A percentile compares a stretch with the other conserved stretches of the same genome.
These are phyloP conservation scores for Apium graveolens DNA, from an alignment of 129 eudicot species.

Conservation along the genomic window DNA sequence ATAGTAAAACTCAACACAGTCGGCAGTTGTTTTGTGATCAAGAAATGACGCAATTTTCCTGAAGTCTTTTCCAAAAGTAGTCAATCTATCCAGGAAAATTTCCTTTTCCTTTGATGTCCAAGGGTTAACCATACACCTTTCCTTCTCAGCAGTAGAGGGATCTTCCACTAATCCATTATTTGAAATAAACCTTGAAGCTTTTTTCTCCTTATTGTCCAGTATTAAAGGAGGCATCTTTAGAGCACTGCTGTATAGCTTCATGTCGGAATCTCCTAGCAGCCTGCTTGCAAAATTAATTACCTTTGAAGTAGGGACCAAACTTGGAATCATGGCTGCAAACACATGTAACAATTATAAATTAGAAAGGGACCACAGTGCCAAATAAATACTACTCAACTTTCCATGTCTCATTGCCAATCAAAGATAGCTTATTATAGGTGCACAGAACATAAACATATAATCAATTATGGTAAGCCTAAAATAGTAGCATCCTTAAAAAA, in stretches of 20 bases:
- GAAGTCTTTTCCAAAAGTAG: conserved; percentile 69
- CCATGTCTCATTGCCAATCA: neutral
- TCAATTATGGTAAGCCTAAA: neutral
- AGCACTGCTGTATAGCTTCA: conserved; percentile 32
- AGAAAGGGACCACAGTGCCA: neutral
- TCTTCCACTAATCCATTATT: conserved; percentile 67
- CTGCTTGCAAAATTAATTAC: conserved; percentile 35
- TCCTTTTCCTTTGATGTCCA: conserved; percentile 68
- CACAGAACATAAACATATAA: neutral
- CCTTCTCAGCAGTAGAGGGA: conserved; percentile 66
- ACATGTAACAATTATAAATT: neutral
- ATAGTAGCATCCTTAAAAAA: neutral
- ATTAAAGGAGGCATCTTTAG: conserved; percentile 78
- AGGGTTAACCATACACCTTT: conserved; percentile 53
- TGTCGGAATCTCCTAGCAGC: conserved; percentile 48
- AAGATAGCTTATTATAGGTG: neutral
- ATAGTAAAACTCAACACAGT: conserved; percentile 89
- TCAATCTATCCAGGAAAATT: conserved; percentile 48
- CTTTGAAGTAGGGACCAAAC: conserved; percentile 44
- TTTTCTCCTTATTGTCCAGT: conserved; percentile 56
- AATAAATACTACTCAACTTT: neutral
- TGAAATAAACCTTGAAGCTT: conserved; percentile 50
- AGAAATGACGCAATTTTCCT: conserved; percentile 67
- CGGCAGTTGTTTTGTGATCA: conserved; percentile 59
- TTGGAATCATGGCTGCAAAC: conserved; percentile 46